phyloP scores from a whole-genome alignment of 2,329 filamentous ascomycete species.

The Penicillium sp. region DNA sequence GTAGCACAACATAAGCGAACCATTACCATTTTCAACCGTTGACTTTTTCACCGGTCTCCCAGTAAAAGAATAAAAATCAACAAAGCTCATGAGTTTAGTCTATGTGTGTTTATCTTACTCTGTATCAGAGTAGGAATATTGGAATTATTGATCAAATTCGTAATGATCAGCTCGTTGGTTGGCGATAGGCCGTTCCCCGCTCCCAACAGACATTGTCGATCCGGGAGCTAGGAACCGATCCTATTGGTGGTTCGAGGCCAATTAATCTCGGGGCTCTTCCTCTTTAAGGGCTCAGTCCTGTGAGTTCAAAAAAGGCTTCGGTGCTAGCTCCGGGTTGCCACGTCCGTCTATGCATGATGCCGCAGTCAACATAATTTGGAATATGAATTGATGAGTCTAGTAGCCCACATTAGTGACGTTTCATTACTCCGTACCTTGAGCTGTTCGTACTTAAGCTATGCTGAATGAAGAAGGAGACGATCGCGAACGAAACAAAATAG shows the following conservation, averaged over 20 bases:
- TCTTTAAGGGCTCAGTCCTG: not conserved
- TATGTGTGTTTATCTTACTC: too few relatives aligned
- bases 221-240: slow-evolving; percentile 18
- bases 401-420: not conserved
- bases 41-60: not conserved
- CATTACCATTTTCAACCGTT: not conserved
- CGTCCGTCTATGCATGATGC: slow-evolving; percentile 5
- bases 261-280: not conserved
- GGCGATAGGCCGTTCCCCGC: slow-evolving; percentile 5
- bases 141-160: not conserved
- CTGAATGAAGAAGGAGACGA: not conserved
- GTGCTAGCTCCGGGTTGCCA: slow-evolving; percentile 5
- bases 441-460: not conserved
- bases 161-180: not conserved
- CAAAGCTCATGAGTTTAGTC: too few relatives aligned
- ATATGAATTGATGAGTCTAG: not conserved
- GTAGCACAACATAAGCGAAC: slow-evolving; percentile 1
- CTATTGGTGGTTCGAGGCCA: slow-evolving; percentile 15
- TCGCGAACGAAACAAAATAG: not conserved
- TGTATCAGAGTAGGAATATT: not conserved
- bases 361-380: slow-evolving; percentile 3
- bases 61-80: not conserved
- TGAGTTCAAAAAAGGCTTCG: not conserved
- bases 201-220: slow-evolving; percentile 17
- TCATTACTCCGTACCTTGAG: not conserved